A percentile compares a stretch with the other conserved stretches of the same genome.
These are phyloP conservation scores for Prototheca wickerhamii DNA, from an alignment of 163 green algal species.

Conservation along the genomic window DNA sequence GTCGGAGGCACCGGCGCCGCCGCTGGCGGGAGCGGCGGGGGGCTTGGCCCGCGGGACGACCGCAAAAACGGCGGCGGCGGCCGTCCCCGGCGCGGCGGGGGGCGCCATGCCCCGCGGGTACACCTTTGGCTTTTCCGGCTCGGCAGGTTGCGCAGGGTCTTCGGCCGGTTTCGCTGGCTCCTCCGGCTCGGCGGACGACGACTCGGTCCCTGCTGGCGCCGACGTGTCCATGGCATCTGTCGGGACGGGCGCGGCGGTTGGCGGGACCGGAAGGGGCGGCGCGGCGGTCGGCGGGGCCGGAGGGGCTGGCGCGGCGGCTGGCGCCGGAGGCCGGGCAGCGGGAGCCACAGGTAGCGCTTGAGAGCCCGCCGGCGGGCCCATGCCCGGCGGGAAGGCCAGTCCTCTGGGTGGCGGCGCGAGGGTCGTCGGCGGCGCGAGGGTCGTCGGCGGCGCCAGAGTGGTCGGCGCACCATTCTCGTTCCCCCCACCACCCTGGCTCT, in stretches of 20 bases:
- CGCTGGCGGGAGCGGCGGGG: not conserved
- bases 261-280: slow-evolving; percentile 1
- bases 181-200: not conserved
- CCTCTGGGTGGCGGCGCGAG: slow-evolving; percentile 2
- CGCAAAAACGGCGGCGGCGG: slow-evolving; percentile 7
- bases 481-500: too few species aligned
- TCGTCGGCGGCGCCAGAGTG: slow-evolving; percentile 7
- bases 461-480: too few species aligned
- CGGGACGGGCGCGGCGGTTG: slow-evolving; percentile 4
- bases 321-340: not conserved
- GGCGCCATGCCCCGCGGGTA: not conserved
- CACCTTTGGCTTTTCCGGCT: not conserved
- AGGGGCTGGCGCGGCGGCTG: slow-evolving; percentile 2
- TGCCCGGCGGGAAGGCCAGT: not conserved
- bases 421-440: slow-evolving; percentile 5
- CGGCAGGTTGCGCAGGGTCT: too few species aligned
- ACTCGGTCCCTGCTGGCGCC: not conserved
- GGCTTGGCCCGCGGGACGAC: not conserved
- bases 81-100: not conserved
- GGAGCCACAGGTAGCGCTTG: not conserved
- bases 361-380: not conserved
- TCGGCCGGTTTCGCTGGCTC: not conserved
- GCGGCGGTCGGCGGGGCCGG: slow-evolving; percentile 1
- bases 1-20: slow-evolving; percentile 1
- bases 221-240: slow-evolving; percentile 6